phyloP scores from a whole-genome alignment of 2,329 filamentous ascomycete genomes.

The Colletotrichum navitas region DNA sequence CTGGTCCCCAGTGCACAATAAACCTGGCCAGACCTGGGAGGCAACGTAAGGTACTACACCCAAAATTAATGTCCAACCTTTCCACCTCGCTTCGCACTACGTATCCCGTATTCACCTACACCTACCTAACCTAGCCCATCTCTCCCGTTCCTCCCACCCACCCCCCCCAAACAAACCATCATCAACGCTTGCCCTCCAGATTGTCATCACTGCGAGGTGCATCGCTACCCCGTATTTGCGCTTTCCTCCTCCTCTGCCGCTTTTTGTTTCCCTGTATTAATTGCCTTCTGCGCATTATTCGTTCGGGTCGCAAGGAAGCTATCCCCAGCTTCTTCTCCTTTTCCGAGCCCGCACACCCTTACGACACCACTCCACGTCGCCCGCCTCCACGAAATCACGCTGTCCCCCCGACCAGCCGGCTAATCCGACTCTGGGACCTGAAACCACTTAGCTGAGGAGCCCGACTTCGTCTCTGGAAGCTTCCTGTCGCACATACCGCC shows the following conservation, averaged over 20 bases:
- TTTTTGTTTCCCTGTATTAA: slow-evolving; percentile 43
- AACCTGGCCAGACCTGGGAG: slow-evolving; percentile 11
- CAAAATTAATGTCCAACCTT: slow-evolving; percentile 31
- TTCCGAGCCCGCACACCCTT: slow-evolving; percentile 4
- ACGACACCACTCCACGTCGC: slow-evolving; percentile 35
- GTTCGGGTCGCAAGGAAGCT: slow-evolving; percentile 41
- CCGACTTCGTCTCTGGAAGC: slow-evolving; percentile 32
- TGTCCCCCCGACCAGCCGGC: slow-evolving; percentile 28
- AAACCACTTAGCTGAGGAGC: slow-evolving; percentile 28
- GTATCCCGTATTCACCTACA: slow-evolving; percentile 29
- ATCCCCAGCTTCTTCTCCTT: slow-evolving; percentile 40
- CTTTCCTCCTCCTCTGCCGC: slow-evolving; percentile 29
- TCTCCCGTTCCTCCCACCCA: slow-evolving; percentile 36
- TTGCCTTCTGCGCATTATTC: slow-evolving; percentile 43
- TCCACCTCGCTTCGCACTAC: slow-evolving; percentile 38
- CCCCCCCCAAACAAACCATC: slow-evolving; percentile 40
- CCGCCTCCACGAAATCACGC: slow-evolving; percentile 35
- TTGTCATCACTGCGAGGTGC: slow-evolving; percentile 44
- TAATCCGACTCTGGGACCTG: slow-evolving; percentile 20
- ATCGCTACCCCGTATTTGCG: slow-evolving; percentile 31
- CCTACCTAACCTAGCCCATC: slow-evolving; percentile 25
- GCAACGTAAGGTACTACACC: slow-evolving; percentile 4
- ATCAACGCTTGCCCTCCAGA: slow-evolving; percentile 43
- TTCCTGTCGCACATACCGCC: slow-evolving; percentile 40
- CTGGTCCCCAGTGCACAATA: slow-evolving; percentile 3